These are phyloP conservation scores for Neurospora sp. DNA, from an alignment of 495 filamentous ascomycete species.

Conservation along the genomic window DNA sequence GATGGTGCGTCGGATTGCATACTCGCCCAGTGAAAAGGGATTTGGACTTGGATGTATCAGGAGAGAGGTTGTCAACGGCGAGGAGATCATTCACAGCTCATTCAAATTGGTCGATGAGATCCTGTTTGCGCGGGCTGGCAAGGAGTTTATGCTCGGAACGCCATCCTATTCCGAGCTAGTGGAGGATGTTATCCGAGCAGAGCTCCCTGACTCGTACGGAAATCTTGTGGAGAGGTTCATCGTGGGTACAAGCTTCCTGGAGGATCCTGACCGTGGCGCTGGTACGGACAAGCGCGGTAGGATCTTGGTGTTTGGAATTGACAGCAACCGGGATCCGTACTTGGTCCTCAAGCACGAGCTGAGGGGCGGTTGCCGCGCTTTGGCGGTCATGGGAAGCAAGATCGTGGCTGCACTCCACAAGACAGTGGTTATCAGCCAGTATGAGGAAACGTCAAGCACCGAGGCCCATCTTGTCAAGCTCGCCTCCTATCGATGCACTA, in stretches of 20 bases:
- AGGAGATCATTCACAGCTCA: constrained; percentile 38
- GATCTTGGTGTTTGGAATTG: constrained; percentile 76
- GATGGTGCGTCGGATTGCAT: constrained; percentile 78
- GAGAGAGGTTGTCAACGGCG: constrained; percentile 38
- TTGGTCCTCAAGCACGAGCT: constrained; percentile 52
- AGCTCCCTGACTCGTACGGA: constrained; percentile 54
- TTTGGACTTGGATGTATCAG: constrained; percentile 84
- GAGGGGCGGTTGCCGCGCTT: constrained; percentile 66
- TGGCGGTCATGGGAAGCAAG: constrained; percentile 59
- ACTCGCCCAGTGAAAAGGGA: constrained; percentile 65
- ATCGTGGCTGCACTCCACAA: constrained; percentile 82
- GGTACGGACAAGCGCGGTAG: constrained; percentile 52
- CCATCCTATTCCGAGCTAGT: constrained; percentile 63
- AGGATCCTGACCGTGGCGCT: constrained; percentile 37
- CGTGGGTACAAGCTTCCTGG: constrained; percentile 72
- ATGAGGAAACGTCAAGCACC: constrained; percentile 37
- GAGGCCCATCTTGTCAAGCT: constrained; percentile 50
- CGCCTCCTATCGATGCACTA: constrained; percentile 69
- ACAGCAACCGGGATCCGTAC: constrained; percentile 59
- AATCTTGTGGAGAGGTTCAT: constrained; percentile 69
- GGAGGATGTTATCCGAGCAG: constrained; percentile 72
- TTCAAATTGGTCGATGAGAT: constrained; percentile 46
- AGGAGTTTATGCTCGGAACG: constrained; percentile 30
- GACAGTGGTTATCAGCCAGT: constrained; percentile 60
- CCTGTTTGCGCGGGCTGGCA: constrained; percentile 35